These are phyloP conservation scores for Moesziomyces aphidis DNA, from an alignment of 1,284 basidiomycete species.

Conservation along the genomic window DNA sequence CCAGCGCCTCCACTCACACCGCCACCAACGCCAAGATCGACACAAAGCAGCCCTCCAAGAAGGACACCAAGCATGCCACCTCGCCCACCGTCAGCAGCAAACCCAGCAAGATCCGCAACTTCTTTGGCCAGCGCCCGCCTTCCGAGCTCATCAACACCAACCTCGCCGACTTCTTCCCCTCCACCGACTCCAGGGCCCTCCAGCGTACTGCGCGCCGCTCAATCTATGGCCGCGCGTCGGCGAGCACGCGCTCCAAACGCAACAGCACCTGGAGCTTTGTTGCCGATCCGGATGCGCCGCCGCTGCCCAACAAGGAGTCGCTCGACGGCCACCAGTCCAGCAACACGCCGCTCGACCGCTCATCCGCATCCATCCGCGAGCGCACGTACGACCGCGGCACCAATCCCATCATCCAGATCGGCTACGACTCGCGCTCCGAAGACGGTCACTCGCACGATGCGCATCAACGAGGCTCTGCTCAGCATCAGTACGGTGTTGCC, in stretches of 20 bases:
- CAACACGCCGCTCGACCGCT: constrained; percentile 15
- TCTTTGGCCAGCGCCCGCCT: constrained; percentile 97
- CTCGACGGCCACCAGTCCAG: constrained; percentile 16
- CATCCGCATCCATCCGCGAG: constrained; percentile 22
- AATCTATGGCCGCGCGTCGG: constrained; percentile 59
- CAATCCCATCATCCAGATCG: constrained; percentile 50
- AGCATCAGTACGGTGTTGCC: constrained; percentile 6
- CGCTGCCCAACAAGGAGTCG: constrained; percentile 54
- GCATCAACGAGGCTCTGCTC: constrained; percentile 9
- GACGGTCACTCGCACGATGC: constrained; percentile 20
- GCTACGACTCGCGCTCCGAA: constrained; percentile 39
- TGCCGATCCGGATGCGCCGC: constrained; percentile 55
- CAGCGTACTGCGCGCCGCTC: constrained; percentile 58
- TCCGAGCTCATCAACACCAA: constrained; percentile 97
- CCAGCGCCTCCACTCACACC: constrained; percentile 7
- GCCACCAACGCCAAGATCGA: constrained; percentile 1
- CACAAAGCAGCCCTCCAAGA: constrained; percentile 23
- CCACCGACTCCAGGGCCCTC: constrained; percentile 79
- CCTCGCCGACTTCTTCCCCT: constrained; percentile 94
- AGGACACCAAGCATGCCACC: constrained; percentile 18
- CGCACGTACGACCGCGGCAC: constrained; percentile 4
- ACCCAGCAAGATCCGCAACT: constrained; percentile 81
- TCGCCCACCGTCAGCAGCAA: constrained; percentile 36
- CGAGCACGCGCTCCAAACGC: constrained; percentile 57
- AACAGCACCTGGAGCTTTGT: constrained; percentile 63